phyloP scores from a whole-genome alignment of 176 grass and related monocot genomes.

The Aegilops sharonensis region DNA sequence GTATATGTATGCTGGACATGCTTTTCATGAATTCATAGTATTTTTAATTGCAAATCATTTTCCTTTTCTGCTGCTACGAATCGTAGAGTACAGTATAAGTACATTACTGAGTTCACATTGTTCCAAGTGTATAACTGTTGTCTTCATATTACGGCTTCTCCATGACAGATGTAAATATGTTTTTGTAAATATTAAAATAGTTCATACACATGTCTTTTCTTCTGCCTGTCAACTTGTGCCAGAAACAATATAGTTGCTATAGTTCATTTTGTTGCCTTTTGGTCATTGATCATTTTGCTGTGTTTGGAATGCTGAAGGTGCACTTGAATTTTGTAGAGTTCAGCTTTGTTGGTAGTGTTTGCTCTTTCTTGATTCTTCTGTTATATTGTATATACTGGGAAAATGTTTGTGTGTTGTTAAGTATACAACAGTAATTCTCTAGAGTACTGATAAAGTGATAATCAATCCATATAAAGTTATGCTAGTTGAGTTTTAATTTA shows the following conservation, averaged over 20 bases:
- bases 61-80: neutral
- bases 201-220: neutral
- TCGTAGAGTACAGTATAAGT: neutral
- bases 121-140: neutral
- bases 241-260: neutral
- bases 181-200: neutral
- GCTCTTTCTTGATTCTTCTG: neutral
- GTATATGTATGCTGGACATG: neutral
- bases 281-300: neutral
- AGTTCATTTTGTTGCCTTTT: neutral
- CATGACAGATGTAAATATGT: neutral
- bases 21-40: neutral
- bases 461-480: neutral
- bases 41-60: neutral
- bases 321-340: neutral
- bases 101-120: neutral
- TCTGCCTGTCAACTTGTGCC: neutral
- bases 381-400: neutral
- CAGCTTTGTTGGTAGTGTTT: neutral
- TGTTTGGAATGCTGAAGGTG: neutral
- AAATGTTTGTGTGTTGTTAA: neutral
- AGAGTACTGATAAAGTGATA: neutral
- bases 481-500: neutral
- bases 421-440: neutral
- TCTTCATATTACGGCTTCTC: conserved; percentile 5